Evolutionary conservation across 257 asterid genomes (phyloP).

Genomic region (Nicotiana noctiflora): DNA sequence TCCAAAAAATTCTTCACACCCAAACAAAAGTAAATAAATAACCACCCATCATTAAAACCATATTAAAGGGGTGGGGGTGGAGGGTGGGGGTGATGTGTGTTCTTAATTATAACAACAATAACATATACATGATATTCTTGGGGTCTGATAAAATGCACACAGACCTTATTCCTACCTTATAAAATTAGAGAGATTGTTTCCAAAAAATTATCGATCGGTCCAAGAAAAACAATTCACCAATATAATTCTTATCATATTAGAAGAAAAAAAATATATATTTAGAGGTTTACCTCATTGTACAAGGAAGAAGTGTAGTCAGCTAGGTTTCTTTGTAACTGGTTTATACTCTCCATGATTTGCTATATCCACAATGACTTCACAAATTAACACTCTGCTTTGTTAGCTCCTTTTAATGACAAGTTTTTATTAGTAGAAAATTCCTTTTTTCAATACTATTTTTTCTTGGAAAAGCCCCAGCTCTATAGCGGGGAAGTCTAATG

Average conservation of each 20-base stretch:
- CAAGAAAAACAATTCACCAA: too few species aligned
- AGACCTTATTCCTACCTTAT: too few species aligned
- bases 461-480: slow-evolving; percentile 12
- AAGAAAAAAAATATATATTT: not conserved
- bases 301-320: slow-evolving; percentile 24
- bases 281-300: slow-evolving; percentile 24
- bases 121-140: too few species aligned
- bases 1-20: slow-evolving; percentile 22
- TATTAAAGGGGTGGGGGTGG: not conserved
- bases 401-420: not conserved
- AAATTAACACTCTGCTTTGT: not conserved
- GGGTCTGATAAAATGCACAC: too few species aligned
- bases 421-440: not conserved
- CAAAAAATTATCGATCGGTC: too few species aligned
- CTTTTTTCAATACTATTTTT: not conserved
- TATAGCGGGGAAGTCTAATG: not conserved
- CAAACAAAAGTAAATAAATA: too few species aligned
- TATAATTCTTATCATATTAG: not conserved
- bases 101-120: too few species aligned
- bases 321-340: slow-evolving; percentile 26
- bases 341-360: slow-evolving; percentile 18
- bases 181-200: too few species aligned
- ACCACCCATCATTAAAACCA: not conserved
- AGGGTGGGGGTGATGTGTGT: too few species aligned
- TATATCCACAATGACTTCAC: not conserved